Evolutionary conservation across 1,284 basidiomycete genomes (phyloP).

Genomic region (Inonotus hispidus): DNA sequence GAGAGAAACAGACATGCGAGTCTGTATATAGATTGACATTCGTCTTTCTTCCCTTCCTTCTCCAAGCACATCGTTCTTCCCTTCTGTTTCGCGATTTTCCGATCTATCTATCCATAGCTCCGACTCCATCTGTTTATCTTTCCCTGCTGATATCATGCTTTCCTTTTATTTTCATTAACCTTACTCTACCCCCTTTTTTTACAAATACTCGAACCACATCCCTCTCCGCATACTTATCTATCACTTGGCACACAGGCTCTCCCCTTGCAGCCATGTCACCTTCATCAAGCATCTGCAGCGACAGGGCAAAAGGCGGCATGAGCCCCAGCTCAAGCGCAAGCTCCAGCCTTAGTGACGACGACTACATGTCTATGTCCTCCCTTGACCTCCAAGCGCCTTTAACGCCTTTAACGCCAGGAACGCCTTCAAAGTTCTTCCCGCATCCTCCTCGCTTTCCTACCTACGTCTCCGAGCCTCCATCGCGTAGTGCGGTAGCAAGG

Average conservation of each 20-base stretch:
- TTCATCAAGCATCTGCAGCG: not conserved
- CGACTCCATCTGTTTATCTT: not conserved
- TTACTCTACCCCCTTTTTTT: not conserved
- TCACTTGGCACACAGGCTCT: not conserved
- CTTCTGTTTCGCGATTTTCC: not conserved
- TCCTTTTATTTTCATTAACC: not conserved
- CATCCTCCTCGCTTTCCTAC: slow-evolving; percentile 2
- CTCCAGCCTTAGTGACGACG: not conserved
- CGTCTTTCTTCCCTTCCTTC: not conserved
- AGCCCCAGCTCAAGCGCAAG: not conserved
- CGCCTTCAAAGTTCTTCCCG: slow-evolving; percentile 3
- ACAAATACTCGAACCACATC: not conserved
- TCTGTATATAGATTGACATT: not conserved
- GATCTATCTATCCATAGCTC: not conserved
- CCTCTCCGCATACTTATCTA: not conserved
- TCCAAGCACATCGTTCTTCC: not conserved
- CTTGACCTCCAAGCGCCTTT: not conserved
- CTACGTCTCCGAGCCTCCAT: not conserved
- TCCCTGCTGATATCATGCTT: not conserved
- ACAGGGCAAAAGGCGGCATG: not conserved
- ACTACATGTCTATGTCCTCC: slow-evolving; percentile 3
- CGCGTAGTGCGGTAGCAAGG: not conserved
- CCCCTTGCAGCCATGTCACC: not conserved
- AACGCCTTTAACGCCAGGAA: not conserved
- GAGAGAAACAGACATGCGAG: not conserved